phyloP scores from a whole-genome alignment of 2,329 filamentous ascomycete genomes.

The Ophiostoma fasciatum region DNA sequence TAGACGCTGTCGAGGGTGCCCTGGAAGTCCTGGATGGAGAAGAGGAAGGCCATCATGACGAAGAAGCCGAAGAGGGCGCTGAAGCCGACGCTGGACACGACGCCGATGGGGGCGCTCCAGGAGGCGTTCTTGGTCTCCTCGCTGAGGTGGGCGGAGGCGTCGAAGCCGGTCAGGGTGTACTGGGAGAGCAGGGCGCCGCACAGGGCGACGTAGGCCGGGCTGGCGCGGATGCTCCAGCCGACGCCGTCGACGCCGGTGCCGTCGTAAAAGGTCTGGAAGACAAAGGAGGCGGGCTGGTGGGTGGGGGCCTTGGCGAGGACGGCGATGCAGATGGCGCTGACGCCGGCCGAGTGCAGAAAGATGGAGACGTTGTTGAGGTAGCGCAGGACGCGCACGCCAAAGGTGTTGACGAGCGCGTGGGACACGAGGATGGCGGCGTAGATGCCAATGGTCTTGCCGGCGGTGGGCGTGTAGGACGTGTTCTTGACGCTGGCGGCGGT shows the following conservation, averaged over 20 bases:
- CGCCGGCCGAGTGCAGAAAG: slow-evolving; percentile 36
- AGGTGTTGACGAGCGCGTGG: slow-evolving; percentile 40
- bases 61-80: slow-evolving; percentile 44
- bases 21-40: slow-evolving; percentile 43
- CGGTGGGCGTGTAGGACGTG: slow-evolving; percentile 23
- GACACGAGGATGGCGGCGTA: slow-evolving; percentile 40
- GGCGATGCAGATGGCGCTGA: slow-evolving; percentile 37
- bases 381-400: slow-evolving; percentile 38
- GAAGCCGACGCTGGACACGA: slow-evolving; percentile 40
- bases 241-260: slow-evolving; percentile 31
- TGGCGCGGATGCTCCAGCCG: slow-evolving; percentile 38
- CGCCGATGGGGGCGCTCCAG: slow-evolving; percentile 42
- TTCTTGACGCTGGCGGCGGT: slow-evolving; percentile 23
- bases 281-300: slow-evolving; percentile 38
- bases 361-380: slow-evolving; percentile 44
- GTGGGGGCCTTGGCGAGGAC: slow-evolving; percentile 41
- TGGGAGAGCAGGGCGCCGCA: slow-evolving; percentile 39
- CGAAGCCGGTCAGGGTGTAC: slow-evolving; percentile 31
- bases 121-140: slow-evolving; percentile 42
- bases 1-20: slow-evolving; percentile 28
- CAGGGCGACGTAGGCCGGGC: slow-evolving; percentile 37
- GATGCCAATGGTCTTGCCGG: slow-evolving; percentile 39
- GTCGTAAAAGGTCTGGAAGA: slow-evolving; percentile 39
- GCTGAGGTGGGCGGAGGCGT: slow-evolving; percentile 39
- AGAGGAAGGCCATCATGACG: slow-evolving; percentile 40